Evolutionary conservation across 331 rosid species (phyloP).

Genomic region (Quercus tomentella): DNA sequence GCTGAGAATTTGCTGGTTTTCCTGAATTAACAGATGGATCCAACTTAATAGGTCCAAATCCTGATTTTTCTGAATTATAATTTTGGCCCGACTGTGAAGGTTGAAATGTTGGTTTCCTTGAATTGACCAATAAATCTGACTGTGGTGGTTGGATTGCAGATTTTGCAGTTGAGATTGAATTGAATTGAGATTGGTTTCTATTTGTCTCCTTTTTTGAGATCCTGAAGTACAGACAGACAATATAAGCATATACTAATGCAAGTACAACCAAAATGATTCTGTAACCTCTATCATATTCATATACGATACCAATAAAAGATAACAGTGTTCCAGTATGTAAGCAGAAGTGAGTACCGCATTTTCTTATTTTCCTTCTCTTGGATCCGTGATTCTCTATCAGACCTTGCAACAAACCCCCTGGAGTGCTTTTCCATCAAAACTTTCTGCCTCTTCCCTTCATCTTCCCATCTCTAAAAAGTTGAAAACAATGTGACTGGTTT

Average conservation of each 20-base stretch:
- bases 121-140: constrained; percentile 6
- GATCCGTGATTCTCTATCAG: constrained; percentile 59
- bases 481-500: constrained; percentile 5
- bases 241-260: not conserved
- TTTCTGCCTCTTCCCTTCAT: constrained; percentile 64
- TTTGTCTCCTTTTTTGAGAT: constrained; percentile 33
- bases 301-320: not conserved
- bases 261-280: not conserved
- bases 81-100: constrained; percentile 17
- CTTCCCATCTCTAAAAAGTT: constrained; percentile 65
- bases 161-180: constrained; percentile 18
- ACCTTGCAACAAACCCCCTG: constrained; percentile 74
- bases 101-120: constrained; percentile 14
- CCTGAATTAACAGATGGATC: constrained; percentile 6
- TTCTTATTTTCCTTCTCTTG: constrained; percentile 55
- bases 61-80: constrained; percentile 3
- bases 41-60: constrained; percentile 4
- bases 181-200: constrained; percentile 30
- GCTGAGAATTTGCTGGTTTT: constrained; percentile 14
- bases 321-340: not conserved
- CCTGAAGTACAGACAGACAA: constrained; percentile 37
- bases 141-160: constrained; percentile 32
- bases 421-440: constrained; percentile 72
- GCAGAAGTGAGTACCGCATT: constrained; percentile 23
- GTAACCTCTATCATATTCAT: constrained; percentile 5